Evolutionary conservation across 345 rosid genomes (phyloP).

Genomic region (Diplotaxis tenuifolia): DNA sequence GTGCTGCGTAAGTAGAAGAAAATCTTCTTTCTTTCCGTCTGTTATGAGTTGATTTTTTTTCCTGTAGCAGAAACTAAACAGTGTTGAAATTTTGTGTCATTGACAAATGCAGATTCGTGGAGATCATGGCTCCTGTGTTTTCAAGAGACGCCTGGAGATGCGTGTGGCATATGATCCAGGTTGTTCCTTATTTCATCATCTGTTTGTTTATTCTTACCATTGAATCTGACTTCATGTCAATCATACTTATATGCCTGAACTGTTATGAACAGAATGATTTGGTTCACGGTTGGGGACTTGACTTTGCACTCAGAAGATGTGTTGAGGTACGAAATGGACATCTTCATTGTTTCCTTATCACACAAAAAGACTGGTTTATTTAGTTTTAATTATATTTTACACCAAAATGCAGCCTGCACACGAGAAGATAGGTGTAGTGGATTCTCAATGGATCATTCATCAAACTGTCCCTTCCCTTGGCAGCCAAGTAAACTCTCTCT

Average conservation of each 20-base stretch:
- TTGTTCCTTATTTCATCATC: conserved; percentile 41
- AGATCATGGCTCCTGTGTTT: conserved; percentile 99
- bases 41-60: background rate
- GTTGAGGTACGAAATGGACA: conserved; percentile 54
- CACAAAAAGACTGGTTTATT: background rate
- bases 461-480: conserved; percentile 88
- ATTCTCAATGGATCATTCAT: conserved; percentile 96
- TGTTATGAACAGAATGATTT: conserved; percentile 75
- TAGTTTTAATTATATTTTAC: background rate
- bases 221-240: background rate
- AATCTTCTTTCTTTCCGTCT: background rate
- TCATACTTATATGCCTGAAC: conserved; percentile 5
- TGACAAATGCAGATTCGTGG: conserved; percentile 67
- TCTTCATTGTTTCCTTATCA: background rate
- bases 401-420: conserved; percentile 72
- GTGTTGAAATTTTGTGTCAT: background rate
- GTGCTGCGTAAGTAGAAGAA: conserved; percentile 78
- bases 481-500: conserved; percentile 59
- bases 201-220: conserved; percentile 3
- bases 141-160: conserved; percentile 95
- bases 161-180: conserved; percentile 98
- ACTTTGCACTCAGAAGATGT: conserved; percentile 89
- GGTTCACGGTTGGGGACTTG: conserved; percentile 99
- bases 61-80: background rate
- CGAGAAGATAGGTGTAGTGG: conserved; percentile 98